Evolutionary conservation across 805 yeast species (phyloP), one percentile per base, ranked within the genome.

Genomic region (Spencermartinsiella europaea): DNA sequence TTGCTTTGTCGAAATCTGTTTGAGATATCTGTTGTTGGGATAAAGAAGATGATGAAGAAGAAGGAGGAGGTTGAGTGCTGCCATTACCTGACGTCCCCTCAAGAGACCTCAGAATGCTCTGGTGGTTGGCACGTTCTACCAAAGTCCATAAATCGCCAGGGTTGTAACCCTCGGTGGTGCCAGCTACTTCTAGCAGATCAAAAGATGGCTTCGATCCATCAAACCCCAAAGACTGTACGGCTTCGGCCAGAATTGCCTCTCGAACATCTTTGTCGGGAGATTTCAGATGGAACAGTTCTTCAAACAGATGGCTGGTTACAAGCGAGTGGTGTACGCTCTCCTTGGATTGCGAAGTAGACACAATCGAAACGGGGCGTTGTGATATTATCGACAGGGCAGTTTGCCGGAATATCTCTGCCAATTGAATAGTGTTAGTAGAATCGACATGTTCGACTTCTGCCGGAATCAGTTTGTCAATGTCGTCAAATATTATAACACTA

Each of bases 151-250:
- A 61, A 62, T 91, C 99, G 21, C 80, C 79, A 0, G 97, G 95
- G 22, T 86, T 76, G 61, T 83, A 91, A 0, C 98, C 98, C 56
- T 91, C 98, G 0, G 95, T 85, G 44, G 82, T 91, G 4, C 61
- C 52, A 0, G 83, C 73, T 25, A 83, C 64, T 52, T 80, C 83
- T 21, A 74, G 65, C 8, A 75, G 47, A 38, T 75, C 70, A 47
- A 79, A 68, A 3, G 57, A 65, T 7, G 31, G 31, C 3, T 69
- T 60, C 28, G 75, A 71, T 21, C 74, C 62, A 1, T 48, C 33
- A 28, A 74, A 47, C 0, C 55, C 57, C 19, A 65, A 48, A 2
- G 50, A 45, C 2, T 60, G 60, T 3, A 82, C 55, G 36, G 77
- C 75, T 34, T 67, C 67, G 12, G 64, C 54, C 33, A 84, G 45